Base-by-base conservation (phyloP, 345 rosid species). In the Schrenkiella parvula region DNA sequence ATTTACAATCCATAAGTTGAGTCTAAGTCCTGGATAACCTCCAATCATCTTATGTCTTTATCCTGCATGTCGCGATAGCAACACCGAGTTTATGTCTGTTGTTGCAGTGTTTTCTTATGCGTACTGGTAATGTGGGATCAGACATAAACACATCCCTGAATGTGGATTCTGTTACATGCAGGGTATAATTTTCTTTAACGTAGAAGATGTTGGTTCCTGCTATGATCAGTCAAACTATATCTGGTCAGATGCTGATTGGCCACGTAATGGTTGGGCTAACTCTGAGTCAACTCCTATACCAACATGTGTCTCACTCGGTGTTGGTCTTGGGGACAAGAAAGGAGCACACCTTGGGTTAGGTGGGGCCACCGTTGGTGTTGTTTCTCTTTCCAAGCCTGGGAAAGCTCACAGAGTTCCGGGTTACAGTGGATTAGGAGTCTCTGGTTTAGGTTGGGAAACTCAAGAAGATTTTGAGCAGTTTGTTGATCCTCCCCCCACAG, bases 171-270 rank as follows among this genome's bases (percentile, higher is more conserved):
- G 38, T 58, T 12, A 41, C 21, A 23, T 77, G 75, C 83, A 93
- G 98, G 98, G 98, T 48, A 84, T 93, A 74, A 66, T 86, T 69
- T 93, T 90, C 82, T 78, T 85, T 77, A 84, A 79, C 73, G 82
- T 85, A 86, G 89, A 85, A 72, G 84, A 85, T 75, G 74, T 66
- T 29, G 52, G 66, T 18, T 70, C 83, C 56, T 79, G 34, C 66
- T 56, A 41, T 61, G 82, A 81, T 62, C 79, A 78, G 70, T 76
- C 88, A 59, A 73, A 83, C 46, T 83, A 81, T 77, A 78, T 87
- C 62, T 89, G 95, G 96, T 78, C 92, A 53, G 84, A 80, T 82
- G 90, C 88, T 73, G 97, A 90, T 75, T 88, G 96, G 96, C 96
- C 98, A 55, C 86, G 66, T 56, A 83, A 90, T 81, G 87, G 93